Base-by-base conservation (phyloP, 2,329 filamentous ascomycete genomes). In the Fusarium sp. region DNA sequence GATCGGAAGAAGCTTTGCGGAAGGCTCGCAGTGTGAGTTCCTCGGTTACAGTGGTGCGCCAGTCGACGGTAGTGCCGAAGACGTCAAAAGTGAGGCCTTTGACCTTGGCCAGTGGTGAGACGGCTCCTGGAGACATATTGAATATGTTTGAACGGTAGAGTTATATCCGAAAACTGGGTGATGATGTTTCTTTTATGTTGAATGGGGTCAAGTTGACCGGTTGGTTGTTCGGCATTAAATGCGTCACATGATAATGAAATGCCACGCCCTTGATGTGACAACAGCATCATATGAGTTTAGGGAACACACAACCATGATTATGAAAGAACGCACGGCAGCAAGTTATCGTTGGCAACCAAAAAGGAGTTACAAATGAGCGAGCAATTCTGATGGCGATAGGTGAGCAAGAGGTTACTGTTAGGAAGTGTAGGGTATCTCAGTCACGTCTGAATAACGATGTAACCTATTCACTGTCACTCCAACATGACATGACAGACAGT, bases 41-140 rank as follows among this genome's bases (percentile, higher is more conserved):
- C 11, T 84, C 81, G 16, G 85, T 87, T 22, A 96, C 88, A 3
- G 89, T 88, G 42, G 83, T 83, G 60, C 92, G 90, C 92, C 92
- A 95, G 82, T 95, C 87, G 47, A 96, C 92, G 68, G 91, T 89
- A 2, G 93, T 96, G 71, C 92, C 92, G 79, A 95, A 94, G 73
- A 94, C 87, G 80, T 94, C 92, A 76, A 93, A 94, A 57, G 90
- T 85, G 34, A 94, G 82, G 10, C 87, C 91, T 71, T 89, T 88
- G 68, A 88, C 73, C 29, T 75, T 66, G 25, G 71, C 50, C 16
- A 81, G 72, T 4, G 77, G 76, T 0, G 76, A 74, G 3, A 70
- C 24, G 25, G 65, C 55, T 42, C 66, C 66, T 11, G 77, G 75
- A 4, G 77, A 77, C 80, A 75, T 73, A 6, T 38, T 52, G 8